phyloP scores from a whole-genome alignment of 208 protist species.

The Acanthamoeba lugdunensis region DNA sequence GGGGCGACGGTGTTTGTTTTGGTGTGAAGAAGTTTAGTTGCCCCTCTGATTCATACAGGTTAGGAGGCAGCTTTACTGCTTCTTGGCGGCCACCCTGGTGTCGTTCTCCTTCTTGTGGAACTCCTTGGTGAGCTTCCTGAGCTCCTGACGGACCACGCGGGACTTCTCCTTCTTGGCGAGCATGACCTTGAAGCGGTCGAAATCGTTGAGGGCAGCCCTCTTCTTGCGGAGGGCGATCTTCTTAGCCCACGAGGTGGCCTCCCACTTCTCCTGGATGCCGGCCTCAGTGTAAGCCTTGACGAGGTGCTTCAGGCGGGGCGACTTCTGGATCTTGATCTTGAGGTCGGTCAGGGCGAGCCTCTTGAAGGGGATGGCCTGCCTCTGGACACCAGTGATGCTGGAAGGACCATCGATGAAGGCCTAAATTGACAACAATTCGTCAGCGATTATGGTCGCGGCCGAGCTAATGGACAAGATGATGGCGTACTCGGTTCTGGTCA shows the following conservation, averaged over 20 bases:
- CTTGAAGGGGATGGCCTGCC: slow-evolving; percentile 80
- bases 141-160: slow-evolving; percentile 51
- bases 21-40: too few species aligned
- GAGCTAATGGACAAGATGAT: neutral
- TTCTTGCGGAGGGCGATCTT: slow-evolving; percentile 70
- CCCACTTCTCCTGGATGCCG: slow-evolving; percentile 75
- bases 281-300: slow-evolving; percentile 67
- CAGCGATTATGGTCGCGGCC: neutral
- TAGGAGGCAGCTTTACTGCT: slow-evolving; percentile 13
- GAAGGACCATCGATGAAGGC: slow-evolving; percentile 81
- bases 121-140: slow-evolving; percentile 34
- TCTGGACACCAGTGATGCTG: slow-evolving; percentile 75
- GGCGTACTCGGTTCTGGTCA: slow-evolving; percentile 80
- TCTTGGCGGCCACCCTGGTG: neutral
- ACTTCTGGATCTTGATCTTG: slow-evolving; percentile 65
- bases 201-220: slow-evolving; percentile 77
- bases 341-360: slow-evolving; percentile 76
- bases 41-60: too few species aligned
- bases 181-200: slow-evolving; percentile 82
- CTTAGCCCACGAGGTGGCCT: slow-evolving; percentile 75
- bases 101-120: slow-evolving; percentile 6
- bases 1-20: too few species aligned
- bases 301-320: slow-evolving; percentile 14
- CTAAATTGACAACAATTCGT: neutral
- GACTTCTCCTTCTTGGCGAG: slow-evolving; percentile 70